A percentile compares a stretch with the other conserved stretches of the same genome.
Evolutionary conservation across 441 rosid species (phyloP).

Genomic region (Eutrema salsugineum): DNA sequence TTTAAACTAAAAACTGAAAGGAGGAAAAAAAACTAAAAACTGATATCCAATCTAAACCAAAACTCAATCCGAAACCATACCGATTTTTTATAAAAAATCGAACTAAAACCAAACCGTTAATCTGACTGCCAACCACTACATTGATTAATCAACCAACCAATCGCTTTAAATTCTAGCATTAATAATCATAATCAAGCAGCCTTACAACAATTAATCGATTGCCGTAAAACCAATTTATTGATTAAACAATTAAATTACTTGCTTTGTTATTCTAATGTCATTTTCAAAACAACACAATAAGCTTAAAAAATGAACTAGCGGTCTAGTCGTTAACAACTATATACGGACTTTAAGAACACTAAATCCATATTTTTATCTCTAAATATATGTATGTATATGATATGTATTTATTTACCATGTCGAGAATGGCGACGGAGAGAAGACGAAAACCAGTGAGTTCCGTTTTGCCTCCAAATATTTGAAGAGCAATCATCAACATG

Average conservation of each 20-base stretch:
- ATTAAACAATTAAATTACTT: background rate
- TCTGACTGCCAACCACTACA: background rate
- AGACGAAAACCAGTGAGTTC: slow-evolving; percentile 51
- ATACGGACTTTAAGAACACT: background rate
- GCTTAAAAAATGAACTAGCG: background rate
- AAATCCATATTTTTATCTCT: background rate
- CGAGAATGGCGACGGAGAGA: slow-evolving; percentile 54
- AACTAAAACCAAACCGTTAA: background rate
- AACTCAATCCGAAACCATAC: too few species aligned
- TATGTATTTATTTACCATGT: slow-evolving; percentile 50
- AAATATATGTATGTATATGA: background rate
- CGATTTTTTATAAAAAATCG: too few species aligned
- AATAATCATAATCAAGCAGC: background rate
- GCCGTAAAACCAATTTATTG: too few species aligned
- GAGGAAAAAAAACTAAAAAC: too few species aligned
- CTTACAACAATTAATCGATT: too few species aligned
- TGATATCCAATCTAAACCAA: too few species aligned
- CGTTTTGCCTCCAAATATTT: slow-evolving; percentile 33
- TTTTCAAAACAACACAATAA: too few species aligned
- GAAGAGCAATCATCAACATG: slow-evolving; percentile 52
- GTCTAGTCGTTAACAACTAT: background rate
- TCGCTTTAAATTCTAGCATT: background rate
- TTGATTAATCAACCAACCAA: background rate
- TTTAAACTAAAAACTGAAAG: too few species aligned
- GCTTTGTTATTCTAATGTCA: too few species aligned